These are phyloP conservation scores for Populus tremula DNA, from an alignment of 345 rosid genomes.

Conservation along the genomic window DNA sequence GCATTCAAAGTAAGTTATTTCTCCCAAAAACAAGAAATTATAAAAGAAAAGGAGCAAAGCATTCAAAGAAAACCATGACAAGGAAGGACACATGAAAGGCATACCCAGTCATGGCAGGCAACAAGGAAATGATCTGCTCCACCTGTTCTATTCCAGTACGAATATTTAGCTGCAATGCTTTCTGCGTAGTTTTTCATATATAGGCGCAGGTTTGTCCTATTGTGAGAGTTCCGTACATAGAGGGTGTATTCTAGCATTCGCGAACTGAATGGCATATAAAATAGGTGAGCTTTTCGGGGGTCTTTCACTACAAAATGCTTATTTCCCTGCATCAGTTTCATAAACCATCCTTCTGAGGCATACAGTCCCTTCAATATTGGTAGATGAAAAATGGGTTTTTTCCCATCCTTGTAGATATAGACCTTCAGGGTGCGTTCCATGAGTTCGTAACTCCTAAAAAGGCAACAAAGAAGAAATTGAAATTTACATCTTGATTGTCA, in stretches of 20 bases:
- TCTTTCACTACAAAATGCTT: conserved; percentile 71
- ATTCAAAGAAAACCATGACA: neutral
- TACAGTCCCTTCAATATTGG: conserved; percentile 91
- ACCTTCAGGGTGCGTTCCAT: conserved; percentile 80
- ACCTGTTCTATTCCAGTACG: conserved; percentile 82
- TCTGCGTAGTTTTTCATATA: conserved; percentile 70
- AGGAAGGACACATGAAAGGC: conserved; percentile 11
- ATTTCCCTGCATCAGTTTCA: conserved; percentile 89
- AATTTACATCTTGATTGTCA: conserved; percentile 2
- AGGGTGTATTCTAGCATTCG: conserved; percentile 81
- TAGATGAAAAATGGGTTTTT: conserved; percentile 75
- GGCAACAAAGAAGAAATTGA: conserved; percentile 22
- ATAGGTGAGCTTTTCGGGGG: conserved; percentile 77
- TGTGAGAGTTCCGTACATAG: conserved; percentile 87
- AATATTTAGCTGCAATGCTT: conserved; percentile 72
- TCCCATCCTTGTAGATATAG: conserved; percentile 81
- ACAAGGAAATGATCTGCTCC: conserved; percentile 96
- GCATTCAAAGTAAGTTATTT: neutral
- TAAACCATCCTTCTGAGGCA: conserved; percentile 99
- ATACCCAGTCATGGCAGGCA: conserved; percentile 99
- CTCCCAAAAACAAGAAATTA: too few relatives aligned
- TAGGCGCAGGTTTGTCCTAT: conserved; percentile 72
- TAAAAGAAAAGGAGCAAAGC: neutral
- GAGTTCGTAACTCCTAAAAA: conserved; percentile 87
- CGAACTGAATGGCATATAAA: conserved; percentile 95